These are phyloP conservation scores for Kluyveromyces dobzhanskii DNA, from an alignment of 805 yeast genomes.

Conservation along the genomic window DNA sequence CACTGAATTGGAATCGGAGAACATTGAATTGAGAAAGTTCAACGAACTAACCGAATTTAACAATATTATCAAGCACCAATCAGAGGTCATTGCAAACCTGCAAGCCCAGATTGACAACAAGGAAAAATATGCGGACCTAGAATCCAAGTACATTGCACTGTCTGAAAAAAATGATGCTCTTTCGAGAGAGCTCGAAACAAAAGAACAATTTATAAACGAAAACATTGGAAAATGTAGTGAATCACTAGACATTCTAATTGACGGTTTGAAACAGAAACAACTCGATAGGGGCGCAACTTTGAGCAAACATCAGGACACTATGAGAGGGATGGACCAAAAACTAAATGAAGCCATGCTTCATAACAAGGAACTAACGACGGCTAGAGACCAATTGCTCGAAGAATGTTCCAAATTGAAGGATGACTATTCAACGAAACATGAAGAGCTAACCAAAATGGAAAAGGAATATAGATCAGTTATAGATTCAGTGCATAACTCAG, in stretches of 20 bases:
- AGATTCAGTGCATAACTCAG: slow-evolving; percentile 63
- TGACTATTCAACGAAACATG: slow-evolving; percentile 25
- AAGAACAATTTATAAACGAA: slow-evolving; percentile 1
- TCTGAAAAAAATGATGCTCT: slow-evolving; percentile 36
- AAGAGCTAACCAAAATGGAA: slow-evolving; percentile 40
- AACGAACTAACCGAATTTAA: slow-evolving; percentile 40
- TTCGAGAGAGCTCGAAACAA: slow-evolving; percentile 23
- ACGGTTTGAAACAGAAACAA: slow-evolving; percentile 9
- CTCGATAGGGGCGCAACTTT: slow-evolving; percentile 10
- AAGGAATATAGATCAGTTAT: slow-evolving; percentile 63
- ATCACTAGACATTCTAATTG: slow-evolving; percentile 1
- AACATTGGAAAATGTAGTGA: neutral
- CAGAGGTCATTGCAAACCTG: slow-evolving; percentile 37
- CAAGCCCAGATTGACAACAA: slow-evolving; percentile 37
- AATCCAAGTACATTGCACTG: slow-evolving; percentile 37
- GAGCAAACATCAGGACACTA: slow-evolving; percentile 20
- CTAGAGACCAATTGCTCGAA: slow-evolving; percentile 10
- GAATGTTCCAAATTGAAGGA: slow-evolving; percentile 26
- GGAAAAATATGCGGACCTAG: slow-evolving; percentile 41
- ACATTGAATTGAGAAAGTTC: slow-evolving; percentile 20
- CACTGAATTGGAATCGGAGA: slow-evolving; percentile 36
- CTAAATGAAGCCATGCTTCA: slow-evolving; percentile 46
- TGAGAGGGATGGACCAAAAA: slow-evolving; percentile 42
- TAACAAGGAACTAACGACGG: slow-evolving; percentile 33
- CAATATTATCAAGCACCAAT: slow-evolving; percentile 45